Evolutionary conservation across 352 stramenopile species (phyloP), one percentile per base, ranked within the genome.

Genomic region (Pythium sp.): DNA sequence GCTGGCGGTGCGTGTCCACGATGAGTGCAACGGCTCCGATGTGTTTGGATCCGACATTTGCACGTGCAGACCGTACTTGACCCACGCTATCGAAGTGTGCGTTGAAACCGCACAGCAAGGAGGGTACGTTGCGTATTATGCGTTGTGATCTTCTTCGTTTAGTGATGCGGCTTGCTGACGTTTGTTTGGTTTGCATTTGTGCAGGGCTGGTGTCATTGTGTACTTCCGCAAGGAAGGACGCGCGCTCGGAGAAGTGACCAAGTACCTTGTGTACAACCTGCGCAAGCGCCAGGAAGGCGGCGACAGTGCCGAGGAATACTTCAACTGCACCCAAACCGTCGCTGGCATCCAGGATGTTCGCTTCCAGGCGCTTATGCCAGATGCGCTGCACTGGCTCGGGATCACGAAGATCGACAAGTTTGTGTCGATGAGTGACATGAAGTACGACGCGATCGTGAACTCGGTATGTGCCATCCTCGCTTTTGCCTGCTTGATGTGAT

Each of bases 211-310:
- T 46, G 85, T 99, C 58, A 98, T 99, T 64, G 95, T 99, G 59
- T 99, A 99, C 76, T 99, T 98, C 76, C 94, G 98, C 20, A 99
- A 99, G 78, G 98, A 99, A 79, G 98, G 97, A 34, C 85, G 97
- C 41, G 96, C 93, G 26, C 82, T 99, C 11, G 97, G 97, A 51
- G 97, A 99, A 86, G 97, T 99, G 28, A 99, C 97, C 43, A 99
- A 99, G 78, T 99, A 99, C 78, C 79, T 99, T 20, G 98, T 99
- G 20, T 99, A 99, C 90, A 99, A 99, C 79, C 91, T 98, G 55
- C 90, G 98, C 56, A 99, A 99, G 85, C 92, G 98, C 43, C 97
- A 99, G 68, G 91, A 99, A 70, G 97, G 97, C 20, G 97, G 97
- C 58, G 97, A 99, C 77, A 94, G 86, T 46, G 97, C 97, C 0